Conservation (phyloP, 1,139 yeast species). For the Pichia kudriavzevii region DNA sequence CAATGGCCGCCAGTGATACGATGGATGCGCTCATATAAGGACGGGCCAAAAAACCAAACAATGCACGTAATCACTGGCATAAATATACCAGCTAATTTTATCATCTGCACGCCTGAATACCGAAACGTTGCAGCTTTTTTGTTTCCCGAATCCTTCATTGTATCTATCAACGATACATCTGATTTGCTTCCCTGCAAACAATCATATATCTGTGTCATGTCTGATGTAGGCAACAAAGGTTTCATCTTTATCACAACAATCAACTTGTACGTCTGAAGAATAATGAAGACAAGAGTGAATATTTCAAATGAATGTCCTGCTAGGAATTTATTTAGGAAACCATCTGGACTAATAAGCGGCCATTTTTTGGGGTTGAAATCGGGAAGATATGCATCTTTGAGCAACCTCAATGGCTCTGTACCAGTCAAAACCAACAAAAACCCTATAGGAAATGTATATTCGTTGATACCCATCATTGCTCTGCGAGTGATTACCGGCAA, state of each 20-base stretch:
- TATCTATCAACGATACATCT: slow-evolving; percentile 1
- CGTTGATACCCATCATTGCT: too few species aligned
- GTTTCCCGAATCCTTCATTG: neutral
- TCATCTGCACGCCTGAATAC: neutral
- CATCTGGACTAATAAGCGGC: slow-evolving; percentile 19
- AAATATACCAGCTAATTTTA: slow-evolving; percentile 16
- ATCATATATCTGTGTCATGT: neutral
- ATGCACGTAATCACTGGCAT: slow-evolving; percentile 24
- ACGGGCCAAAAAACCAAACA: slow-evolving; percentile 33
- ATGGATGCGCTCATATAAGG: slow-evolving; percentile 38
- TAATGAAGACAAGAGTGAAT: slow-evolving; percentile 6
- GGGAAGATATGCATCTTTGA: slow-evolving; percentile 10
- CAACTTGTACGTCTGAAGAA: slow-evolving; percentile 2
- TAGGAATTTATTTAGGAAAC: slow-evolving; percentile 21
- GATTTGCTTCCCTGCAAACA: slow-evolving; percentile 1
- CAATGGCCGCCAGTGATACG: slow-evolving; percentile 38
- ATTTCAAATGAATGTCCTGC: slow-evolving; percentile 25
- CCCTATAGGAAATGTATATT: neutral
- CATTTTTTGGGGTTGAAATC: slow-evolving; percentile 14
- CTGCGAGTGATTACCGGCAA: too few species aligned
- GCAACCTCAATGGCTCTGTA: slow-evolving; percentile 8
- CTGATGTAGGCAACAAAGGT: slow-evolving; percentile 4
- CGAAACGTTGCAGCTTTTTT: neutral
- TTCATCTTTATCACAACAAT: slow-evolving; percentile 4
- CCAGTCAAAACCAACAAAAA: slow-evolving; percentile 5